Conservation (phyloP, 176 grass and related monocot genomes). For the Triticum dicoccoides region DNA sequence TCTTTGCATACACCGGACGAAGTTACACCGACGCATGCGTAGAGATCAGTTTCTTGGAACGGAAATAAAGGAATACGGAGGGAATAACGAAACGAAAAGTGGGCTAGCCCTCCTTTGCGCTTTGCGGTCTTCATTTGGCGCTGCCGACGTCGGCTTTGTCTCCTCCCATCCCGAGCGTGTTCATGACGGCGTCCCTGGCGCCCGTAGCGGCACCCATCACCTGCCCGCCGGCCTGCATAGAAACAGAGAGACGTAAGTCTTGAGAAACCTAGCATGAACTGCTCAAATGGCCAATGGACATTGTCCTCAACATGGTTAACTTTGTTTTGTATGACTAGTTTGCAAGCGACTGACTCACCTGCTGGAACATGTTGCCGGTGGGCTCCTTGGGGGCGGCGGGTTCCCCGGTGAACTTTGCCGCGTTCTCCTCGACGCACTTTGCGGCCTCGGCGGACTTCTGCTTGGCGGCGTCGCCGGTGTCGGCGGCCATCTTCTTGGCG, state of each 20-base stretch:
- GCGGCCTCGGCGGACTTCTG: neutral
- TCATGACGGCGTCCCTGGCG: constrained; percentile 62
- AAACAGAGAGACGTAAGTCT: neutral
- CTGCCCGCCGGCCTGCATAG: constrained; percentile 48
- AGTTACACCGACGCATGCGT: neutral
- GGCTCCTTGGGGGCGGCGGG: constrained; percentile 44
- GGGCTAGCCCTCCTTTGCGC: neutral
- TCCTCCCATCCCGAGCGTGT: constrained; percentile 57
- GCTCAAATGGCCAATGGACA: neutral
- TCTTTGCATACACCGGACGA: neutral
- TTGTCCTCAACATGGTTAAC: neutral
- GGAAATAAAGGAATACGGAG: neutral
- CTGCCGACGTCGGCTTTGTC: constrained; percentile 1
- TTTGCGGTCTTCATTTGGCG: neutral
- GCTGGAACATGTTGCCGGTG: constrained; percentile 46
- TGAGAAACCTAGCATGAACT: neutral
- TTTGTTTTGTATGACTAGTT: neutral
- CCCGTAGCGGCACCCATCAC: constrained; percentile 55
- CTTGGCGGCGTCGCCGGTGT: constrained; percentile 24
- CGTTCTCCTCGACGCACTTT: constrained; percentile 12
- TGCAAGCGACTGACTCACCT: constrained; percentile 25
- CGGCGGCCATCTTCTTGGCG: constrained; percentile 41
- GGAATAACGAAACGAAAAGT: neutral
- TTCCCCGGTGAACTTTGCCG: constrained; percentile 42
- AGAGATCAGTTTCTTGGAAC: neutral